These are phyloP conservation scores for Parsonsia alboflavescens DNA, from an alignment of 257 asterid species.

Conservation along the genomic window DNA sequence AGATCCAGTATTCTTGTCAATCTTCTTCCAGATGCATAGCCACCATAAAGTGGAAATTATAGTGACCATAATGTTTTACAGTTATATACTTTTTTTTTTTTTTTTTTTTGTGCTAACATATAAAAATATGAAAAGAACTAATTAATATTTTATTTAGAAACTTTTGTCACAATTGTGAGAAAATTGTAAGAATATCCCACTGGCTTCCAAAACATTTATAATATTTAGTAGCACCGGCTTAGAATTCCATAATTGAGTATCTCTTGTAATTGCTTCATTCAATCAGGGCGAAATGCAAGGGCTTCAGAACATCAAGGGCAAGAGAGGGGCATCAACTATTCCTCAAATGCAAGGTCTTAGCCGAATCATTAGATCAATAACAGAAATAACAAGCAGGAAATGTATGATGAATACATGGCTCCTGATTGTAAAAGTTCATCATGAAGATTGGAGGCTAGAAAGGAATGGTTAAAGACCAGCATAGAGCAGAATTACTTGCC, in stretches of 20 bases:
- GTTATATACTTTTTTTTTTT: not conserved
- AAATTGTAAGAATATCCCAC: not conserved
- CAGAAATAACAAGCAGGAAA: not conserved
- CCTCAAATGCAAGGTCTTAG: not conserved
- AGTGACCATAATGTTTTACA: not conserved
- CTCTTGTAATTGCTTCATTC: not conserved
- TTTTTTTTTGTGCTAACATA: not conserved
- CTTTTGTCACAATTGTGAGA: not conserved
- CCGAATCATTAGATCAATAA: not conserved
- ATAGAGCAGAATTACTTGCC: not conserved
- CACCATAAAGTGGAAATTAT: not conserved
- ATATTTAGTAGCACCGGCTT: not conserved
- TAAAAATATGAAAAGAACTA: not conserved
- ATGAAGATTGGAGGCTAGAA: not conserved
- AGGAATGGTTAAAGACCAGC: not conserved
- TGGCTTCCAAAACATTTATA: not conserved
- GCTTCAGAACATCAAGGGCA: too few species aligned
- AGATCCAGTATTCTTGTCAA: not conserved
- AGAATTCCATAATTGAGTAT: not conserved
- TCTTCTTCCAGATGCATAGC: not conserved
- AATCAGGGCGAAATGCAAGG: not conserved
- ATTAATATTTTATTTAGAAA: not conserved
- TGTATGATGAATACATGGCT: not conserved
- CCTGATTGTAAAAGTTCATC: not conserved
- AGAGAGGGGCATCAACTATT: not conserved